These are phyloP conservation scores for Triadica sebifera DNA, from an alignment of 345 rosid species.

Conservation along the genomic window DNA sequence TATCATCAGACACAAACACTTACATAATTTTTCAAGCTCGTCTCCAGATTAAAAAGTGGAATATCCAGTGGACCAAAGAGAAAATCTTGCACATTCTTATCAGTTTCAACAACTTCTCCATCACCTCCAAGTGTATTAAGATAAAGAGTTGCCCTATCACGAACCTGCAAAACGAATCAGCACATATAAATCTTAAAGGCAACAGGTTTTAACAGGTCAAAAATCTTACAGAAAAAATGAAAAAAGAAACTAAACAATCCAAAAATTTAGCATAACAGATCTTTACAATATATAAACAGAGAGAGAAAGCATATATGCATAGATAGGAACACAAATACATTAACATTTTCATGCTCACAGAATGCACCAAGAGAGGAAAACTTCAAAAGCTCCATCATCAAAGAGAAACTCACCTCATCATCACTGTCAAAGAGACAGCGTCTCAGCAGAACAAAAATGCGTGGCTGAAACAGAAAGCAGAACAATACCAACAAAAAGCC, in stretches of 20 bases:
- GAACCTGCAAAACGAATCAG: constrained; percentile 52
- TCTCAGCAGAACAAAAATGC: constrained; percentile 74
- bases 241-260: neutral
- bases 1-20: constrained; percentile 26
- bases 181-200: neutral
- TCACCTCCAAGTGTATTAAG: constrained; percentile 74
- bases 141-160: constrained; percentile 95
- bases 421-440: constrained; percentile 93
- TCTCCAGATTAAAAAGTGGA: constrained; percentile 84
- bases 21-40: constrained; percentile 86
- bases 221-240: neutral
- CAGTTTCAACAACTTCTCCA: constrained; percentile 59
- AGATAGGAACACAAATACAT: neutral
- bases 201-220: neutral
- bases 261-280: neutral
- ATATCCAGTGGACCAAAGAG: constrained; percentile 81
- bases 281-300: too few relatives aligned
- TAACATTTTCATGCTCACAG: neutral
- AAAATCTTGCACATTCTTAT: constrained; percentile 58
- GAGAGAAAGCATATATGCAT: neutral
- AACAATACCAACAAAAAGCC: constrained; percentile 12
- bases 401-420: constrained; percentile 76
- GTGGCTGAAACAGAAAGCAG: constrained; percentile 56
- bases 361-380: neutral
- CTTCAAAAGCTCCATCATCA: neutral